Conservation (phyloP, 225 moss, liverwort and hornwort species). For the Anthoceros angustus region DNA sequence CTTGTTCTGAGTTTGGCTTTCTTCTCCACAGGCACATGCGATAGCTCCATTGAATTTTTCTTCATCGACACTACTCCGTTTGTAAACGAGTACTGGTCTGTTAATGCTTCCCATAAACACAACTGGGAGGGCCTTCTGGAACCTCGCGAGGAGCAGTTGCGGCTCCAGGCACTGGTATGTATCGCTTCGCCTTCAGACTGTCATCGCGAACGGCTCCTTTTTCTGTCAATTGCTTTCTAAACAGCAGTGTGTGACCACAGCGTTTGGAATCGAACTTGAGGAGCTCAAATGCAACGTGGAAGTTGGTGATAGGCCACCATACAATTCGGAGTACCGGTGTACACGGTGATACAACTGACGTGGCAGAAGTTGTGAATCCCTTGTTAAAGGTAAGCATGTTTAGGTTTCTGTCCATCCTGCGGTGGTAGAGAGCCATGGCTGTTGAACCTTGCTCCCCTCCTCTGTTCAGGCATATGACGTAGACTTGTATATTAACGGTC, state of each 20-base stretch:
- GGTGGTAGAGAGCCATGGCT: not conserved
- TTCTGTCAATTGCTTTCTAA: not conserved
- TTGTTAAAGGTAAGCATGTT: conserved; percentile 17
- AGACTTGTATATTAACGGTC: conserved; percentile 33
- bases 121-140: not conserved
- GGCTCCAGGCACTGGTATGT: not conserved
- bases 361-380: conserved; percentile 21
- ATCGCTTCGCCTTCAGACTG: not conserved
- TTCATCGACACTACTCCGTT: not conserved
- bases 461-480: conserved; percentile 18
- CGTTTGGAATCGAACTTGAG: conserved; percentile 14
- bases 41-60: not conserved
- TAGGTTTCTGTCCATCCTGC: not conserved
- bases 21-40: not conserved
- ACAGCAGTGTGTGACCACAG: conserved; percentile 8
- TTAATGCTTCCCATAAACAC: conserved; percentile 1
- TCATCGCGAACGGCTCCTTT: not conserved
- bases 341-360: conserved; percentile 21
- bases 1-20: not conserved
- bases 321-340: conserved; percentile 26
- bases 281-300: conserved; percentile 24
- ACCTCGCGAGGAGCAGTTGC: not conserved
- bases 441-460: too few species aligned
- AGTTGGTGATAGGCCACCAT: conserved; percentile 31
- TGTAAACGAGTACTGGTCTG: conserved; percentile 1